Base-by-base conservation (phyloP, 768 basidiomycete species). In the Saitozyma sp. region DNA sequence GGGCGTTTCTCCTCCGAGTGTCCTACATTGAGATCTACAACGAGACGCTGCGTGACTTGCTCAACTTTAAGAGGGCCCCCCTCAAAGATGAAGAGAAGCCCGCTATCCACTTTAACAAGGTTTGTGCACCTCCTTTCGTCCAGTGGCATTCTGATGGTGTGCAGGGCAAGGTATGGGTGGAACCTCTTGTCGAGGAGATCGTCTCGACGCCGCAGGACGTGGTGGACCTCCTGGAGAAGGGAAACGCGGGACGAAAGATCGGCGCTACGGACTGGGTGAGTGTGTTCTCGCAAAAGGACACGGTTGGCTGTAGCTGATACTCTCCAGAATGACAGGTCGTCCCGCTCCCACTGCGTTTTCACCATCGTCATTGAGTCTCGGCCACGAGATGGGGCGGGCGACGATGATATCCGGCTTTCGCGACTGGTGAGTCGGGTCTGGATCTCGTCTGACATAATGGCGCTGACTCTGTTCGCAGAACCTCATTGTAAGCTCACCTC, bases 141-240 rank as follows among this genome's bases (percentile, higher is more conserved):
- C 19, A 56, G 50, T 14, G 17, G 9, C 9, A n/a, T 16, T 43
- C 59, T 60, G 40, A 60, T 19, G 13, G 13, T 17, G 19, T 13
- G 38, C 50, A 78, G 76, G 76, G 74, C 0, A 71, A 76, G 59
- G 78, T 79, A 2, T 73, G 69, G 29, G 78, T 79, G 9, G 73
- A 75, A 9, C 78, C 78, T 3, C 76, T 90, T 9, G 80, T 92
- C 56, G 83, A 89, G 2, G 85, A 90, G 58, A 82, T 83, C 52
- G 84, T 87, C 52, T 95, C 89, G 86, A 88, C 88, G 2, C 77
- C 89, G 16, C 83, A 88, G 48, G 92, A 97, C 70, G 87, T 87
- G 60, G 79, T 98, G 40, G 81, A 82, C 14, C 88, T 90, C 67
- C 79, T 99, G n/a, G 79, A 85, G 49, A 81, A 91, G 48, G 78